Base-by-base conservation (phyloP, 805 yeast genomes). In the Suhomyces canberraensis region DNA sequence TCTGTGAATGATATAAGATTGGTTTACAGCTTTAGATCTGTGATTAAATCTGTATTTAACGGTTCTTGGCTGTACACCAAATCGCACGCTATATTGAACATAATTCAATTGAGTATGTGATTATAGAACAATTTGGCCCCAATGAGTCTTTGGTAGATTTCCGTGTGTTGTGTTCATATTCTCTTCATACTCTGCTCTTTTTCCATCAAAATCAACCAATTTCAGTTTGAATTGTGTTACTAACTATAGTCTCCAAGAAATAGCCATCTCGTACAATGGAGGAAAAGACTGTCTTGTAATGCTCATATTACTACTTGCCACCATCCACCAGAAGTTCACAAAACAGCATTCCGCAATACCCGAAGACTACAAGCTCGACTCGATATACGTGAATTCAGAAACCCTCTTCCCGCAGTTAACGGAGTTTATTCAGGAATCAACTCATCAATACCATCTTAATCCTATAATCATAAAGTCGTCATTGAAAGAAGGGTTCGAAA, bases 261-360 rank as follows among this genome's bases (percentile, higher is more conserved):
- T 85, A 3, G 83, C 97, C 0, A 69, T 93, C 11, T 84, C 95
- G 2, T 93, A 84, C 59, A 93, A 93, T 56, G 98, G 98, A 8
- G 98, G 98, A 1, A 93, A 93, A 54, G 98, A 93, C 62, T 93
- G 98, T 51, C 75, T 90, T 31, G 97, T 90, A 21, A 79, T 91
- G 83, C 71, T 93, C 37, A 66, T 88, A 11, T 53, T 93, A 4
- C 78, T 86, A 36, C 61, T 90, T 35, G 81, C 93, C 1, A 77
- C 64, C 60, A 37, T 67, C 14, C 63, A 64, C 45, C 46, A 51
- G 14, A 59, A 52, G 40, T 48, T 37, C 27, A 47, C 29, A 33
- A 48, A 25, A 24, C 43, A 16, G 34, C 44, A 3, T 41, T 46
- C 16, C 30, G 42, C 11, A 42, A 14, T 51, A 47, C 66, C 60